These are phyloP conservation scores for Euphorbia lathyris DNA, from an alignment of 345 rosid genomes.

Conservation along the genomic window DNA sequence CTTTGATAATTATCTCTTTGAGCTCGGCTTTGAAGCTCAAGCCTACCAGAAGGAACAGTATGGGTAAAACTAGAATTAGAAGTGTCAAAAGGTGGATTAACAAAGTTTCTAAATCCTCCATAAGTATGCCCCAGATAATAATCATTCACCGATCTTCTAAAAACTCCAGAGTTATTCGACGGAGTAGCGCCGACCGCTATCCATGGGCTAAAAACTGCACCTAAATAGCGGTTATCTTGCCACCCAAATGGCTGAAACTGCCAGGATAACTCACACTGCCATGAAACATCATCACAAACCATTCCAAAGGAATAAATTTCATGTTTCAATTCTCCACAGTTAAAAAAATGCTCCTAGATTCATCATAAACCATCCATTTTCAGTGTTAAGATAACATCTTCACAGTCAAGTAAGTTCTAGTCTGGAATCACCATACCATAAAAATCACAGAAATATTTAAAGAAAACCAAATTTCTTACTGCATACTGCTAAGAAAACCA, in stretches of 20 bases:
- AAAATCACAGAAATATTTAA: not conserved
- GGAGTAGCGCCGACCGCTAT: no score
- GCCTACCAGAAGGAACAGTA: slow-evolving; percentile 34
- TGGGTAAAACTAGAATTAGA: not conserved
- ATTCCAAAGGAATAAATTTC: no score
- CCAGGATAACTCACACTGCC: slow-evolving; percentile 64
- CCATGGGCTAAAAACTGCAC: no score
- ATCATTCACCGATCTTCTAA: slow-evolving; percentile 48
- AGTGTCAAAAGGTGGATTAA: slow-evolving; percentile 28
- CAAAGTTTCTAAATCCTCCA: slow-evolving; percentile 28
- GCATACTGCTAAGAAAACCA: not conserved
- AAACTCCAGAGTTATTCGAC: no score
- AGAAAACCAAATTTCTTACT: not conserved
- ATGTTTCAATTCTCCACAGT: no score
- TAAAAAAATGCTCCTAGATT: no score
- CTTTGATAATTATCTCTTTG: slow-evolving; percentile 31
- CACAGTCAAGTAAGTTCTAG: not conserved
- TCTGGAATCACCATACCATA: not conserved
- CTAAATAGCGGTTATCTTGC: no score
- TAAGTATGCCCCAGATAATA: slow-evolving; percentile 37
- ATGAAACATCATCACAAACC: slow-evolving; percentile 46
- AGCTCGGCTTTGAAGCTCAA: slow-evolving; percentile 51
- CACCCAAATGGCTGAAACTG: slow-evolving; percentile 55
- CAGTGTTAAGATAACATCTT: not conserved
- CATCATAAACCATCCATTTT: no score